Evolutionary conservation across 2,329 filamentous ascomycete genomes (phyloP).

Genomic region (Botrytis galanthina): DNA sequence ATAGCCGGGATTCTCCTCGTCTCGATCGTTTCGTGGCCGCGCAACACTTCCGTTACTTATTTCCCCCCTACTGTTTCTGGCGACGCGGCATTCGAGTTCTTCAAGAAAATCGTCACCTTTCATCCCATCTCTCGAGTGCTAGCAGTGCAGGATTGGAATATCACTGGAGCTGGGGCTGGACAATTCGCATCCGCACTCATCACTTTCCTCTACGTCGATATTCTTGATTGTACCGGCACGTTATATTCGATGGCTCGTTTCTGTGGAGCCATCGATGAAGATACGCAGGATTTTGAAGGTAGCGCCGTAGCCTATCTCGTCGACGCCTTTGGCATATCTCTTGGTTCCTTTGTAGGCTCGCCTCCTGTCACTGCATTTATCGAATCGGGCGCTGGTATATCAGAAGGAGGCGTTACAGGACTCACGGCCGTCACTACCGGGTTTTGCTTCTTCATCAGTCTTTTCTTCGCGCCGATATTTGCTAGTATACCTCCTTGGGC

Average conservation of each 20-base stretch:
- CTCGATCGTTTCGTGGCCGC: conserved; percentile 85
- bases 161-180: conserved; percentile 64
- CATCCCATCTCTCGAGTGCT: conserved; percentile 71
- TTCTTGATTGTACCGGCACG: conserved; percentile 82
- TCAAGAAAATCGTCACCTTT: conserved; percentile 83
- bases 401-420: conserved; percentile 81
- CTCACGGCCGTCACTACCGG: conserved; percentile 78
- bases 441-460: conserved; percentile 78
- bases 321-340: conserved; percentile 75
- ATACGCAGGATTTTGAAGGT: conserved; percentile 84
- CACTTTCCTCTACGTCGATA: conserved; percentile 88
- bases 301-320: conserved; percentile 81
- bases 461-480: conserved; percentile 90
- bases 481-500: conserved; percentile 88
- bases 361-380: conserved; percentile 85
- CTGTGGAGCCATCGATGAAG: conserved; percentile 74
- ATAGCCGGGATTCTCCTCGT: conserved; percentile 81
- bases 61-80: conserved; percentile 73
- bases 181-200: conserved; percentile 82
- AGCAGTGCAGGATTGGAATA: conserved; percentile 70
- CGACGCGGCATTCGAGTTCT: conserved; percentile 74
- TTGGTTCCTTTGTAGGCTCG: conserved; percentile 73
- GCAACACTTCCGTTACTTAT: conserved; percentile 71
- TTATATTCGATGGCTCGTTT: conserved; percentile 89
- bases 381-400: conserved; percentile 86